Evolutionary conservation across 352 stramenopile genomes (phyloP).

Genomic region (Globisporangium spiculum): DNA sequence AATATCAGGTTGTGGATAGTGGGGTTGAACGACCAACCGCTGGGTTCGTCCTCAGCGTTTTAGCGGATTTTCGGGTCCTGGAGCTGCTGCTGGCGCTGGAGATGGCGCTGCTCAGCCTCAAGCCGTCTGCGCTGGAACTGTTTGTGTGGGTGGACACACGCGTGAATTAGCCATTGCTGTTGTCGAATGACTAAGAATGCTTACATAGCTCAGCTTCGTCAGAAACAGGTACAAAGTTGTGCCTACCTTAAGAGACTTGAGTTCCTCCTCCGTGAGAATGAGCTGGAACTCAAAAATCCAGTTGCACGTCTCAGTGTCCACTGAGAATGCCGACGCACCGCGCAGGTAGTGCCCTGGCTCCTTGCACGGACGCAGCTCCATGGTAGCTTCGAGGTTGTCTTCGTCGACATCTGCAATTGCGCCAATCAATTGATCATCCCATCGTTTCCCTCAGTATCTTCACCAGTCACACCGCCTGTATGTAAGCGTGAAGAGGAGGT

Average conservation of each 20-base stretch:
- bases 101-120: conserved; percentile 54
- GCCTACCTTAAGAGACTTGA: conserved; percentile 53
- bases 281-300: conserved; percentile 51
- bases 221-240: neutral
- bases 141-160: neutral
- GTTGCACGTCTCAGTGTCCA: conserved; percentile 3
- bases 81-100: conserved; percentile 32
- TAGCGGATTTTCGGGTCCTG: neutral
- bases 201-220: neutral
- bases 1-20: neutral
- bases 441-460: neutral
- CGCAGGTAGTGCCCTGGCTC: conserved; percentile 56
- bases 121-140: conserved; percentile 56
- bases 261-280: conserved; percentile 54
- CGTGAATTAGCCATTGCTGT: neutral
- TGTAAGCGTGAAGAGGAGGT: too few species aligned
- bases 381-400: conserved; percentile 39
- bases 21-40: neutral
- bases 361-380: conserved; percentile 37
- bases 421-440: neutral
- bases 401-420: conserved; percentile 29
- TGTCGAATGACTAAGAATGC: neutral
- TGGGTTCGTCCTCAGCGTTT: neutral
- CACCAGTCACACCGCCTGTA: too few species aligned
- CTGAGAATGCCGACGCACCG: conserved; percentile 25